A percentile compares a stretch with the other conserved stretches of the same genome.
Conservation (phyloP, 2,329 filamentous ascomycete species). For the Botrytis aclada region DNA sequence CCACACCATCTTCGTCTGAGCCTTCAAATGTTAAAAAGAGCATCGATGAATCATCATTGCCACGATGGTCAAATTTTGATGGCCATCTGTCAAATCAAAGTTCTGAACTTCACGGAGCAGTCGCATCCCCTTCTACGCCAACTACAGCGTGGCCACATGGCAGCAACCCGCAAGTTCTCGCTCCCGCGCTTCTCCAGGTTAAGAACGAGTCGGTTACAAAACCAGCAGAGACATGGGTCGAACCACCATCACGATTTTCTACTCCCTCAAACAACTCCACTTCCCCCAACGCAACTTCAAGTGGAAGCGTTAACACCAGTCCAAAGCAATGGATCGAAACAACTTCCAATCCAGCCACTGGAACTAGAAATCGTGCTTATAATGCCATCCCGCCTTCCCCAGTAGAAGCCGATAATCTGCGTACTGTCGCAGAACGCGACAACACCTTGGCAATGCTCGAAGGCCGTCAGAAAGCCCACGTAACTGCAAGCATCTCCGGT, state of each 20-base stretch:
- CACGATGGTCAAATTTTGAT: neutral
- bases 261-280: neutral
- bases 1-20: neutral
- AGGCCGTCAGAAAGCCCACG: neutral
- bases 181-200: neutral
- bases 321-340: neutral
- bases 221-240: neutral
- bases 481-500: neutral
- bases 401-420: neutral
- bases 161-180: neutral
- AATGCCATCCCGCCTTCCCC: neutral
- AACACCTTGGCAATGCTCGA: neutral
- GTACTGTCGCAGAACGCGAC: slow-evolving; percentile 9
- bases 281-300: neutral
- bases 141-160: neutral
- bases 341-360: neutral
- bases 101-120: neutral
- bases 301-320: neutral
- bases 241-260: neutral
- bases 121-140: neutral
- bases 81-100: neutral
- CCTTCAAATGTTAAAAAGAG: neutral
- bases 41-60: neutral
- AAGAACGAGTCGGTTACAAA: neutral
- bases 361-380: neutral